phyloP scores from a whole-genome alignment of 176 grass and related monocot genomes.

The Saccharum officinarum region DNA sequence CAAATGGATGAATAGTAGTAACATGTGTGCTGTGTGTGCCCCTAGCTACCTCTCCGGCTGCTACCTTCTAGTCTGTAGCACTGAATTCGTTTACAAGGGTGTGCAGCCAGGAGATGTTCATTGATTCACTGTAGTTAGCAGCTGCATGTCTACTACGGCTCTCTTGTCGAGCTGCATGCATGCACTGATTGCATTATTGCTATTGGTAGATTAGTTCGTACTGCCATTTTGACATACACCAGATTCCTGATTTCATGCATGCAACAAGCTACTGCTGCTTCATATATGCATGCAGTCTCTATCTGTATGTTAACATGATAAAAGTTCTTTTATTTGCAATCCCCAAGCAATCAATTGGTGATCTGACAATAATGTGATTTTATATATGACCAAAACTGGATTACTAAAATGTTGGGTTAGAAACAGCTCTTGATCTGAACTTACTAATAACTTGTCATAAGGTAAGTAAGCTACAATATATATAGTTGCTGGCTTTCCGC shows the following conservation, averaged over 20 bases:
- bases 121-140: slow-evolving; percentile 17
- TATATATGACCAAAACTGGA: background rate
- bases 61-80: background rate
- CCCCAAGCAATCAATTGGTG: background rate
- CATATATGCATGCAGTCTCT: background rate
- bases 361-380: background rate
- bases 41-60: background rate
- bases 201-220: background rate
- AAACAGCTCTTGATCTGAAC: background rate
- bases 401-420: background rate
- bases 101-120: slow-evolving; percentile 14
- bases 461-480: background rate
- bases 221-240: background rate
- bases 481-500: background rate
- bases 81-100: slow-evolving; percentile 8
- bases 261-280: background rate
- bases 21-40: background rate
- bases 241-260: slow-evolving; percentile 40
- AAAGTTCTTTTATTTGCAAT: background rate
- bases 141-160: slow-evolving; percentile 21
- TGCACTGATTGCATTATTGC: slow-evolving; percentile 1
- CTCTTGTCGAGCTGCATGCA: background rate
- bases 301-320: background rate
- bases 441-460: background rate
- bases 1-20: slow-evolving; percentile 37